Base-by-base conservation (phyloP, 164 flowering plant species). In the Nymphaea colorata region DNA sequence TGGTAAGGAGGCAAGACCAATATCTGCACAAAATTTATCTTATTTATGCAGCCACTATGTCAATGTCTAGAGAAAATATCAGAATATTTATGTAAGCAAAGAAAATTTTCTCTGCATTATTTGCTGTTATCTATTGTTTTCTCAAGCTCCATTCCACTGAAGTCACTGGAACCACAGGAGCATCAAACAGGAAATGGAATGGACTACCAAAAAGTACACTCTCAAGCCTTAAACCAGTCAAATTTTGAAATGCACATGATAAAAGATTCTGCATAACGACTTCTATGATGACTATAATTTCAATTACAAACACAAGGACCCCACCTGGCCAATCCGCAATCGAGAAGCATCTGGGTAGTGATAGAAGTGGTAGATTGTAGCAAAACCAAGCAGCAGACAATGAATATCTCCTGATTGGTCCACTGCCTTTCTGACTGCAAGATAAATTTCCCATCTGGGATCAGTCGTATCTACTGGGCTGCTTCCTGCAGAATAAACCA, bases 241-340 rank as follows among this genome's bases (percentile, higher is more conserved):
- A 51, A 51, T 8, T 51, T 15, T 15, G 12, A 51, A 8, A 5
- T 51, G 57, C 57, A 51, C 8, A 51, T 51, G 57, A 51, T 51
- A 51, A 51, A 51, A 51, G 8, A 51, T 51, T 51, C 57, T 51
- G 3, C 57, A 10, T 47, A 51, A 51, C 14, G 14, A 15, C 57
- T 51, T 51, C 36, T 51, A 15, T 3, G 14, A 51, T 15, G 12
- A 51, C 57, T 51, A 51, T 8, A 51, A 51, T 51, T 51, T 15
- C 57, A 51, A 51, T 51, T 51, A 51, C 57, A 51, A 51, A 15
- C 57, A 51, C 57, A 51, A 67, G 67, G 65, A 36, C 51, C n/a
- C 62, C 68, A 94, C 99, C 96, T 95, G 99, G 73, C 98, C 78
- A 62, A 95, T 86, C 5, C 99, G 85, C 73, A 95, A 69, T 12